Base-by-base conservation (phyloP, 768 basidiomycete species). In the Lactifluus rugatus region DNA sequence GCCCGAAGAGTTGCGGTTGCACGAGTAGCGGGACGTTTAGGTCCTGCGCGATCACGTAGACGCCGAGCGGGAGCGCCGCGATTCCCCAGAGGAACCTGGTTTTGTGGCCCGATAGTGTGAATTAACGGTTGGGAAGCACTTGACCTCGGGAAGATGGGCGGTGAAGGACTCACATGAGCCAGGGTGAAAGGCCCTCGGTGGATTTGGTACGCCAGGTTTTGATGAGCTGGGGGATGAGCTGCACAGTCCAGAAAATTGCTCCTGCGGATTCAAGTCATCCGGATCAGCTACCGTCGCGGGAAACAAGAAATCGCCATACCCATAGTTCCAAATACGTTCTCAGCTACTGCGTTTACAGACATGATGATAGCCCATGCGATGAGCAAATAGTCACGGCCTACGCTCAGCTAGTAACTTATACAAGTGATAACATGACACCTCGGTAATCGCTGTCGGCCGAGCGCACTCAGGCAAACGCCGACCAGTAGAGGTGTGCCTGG, bases 11-110 rank as follows among this genome's bases (percentile, higher is more conserved):
- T 59, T 85, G 83, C 7, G 82, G 81, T 67, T 87, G 83, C 2
- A 85, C 57, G 46, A 87, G 84, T 42, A 91, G 76, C 0, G 89
- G 87, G 36, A 89, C 78, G 66, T 83, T 88, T 37, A 91, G 68
- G 53, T 80, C 70, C 62, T 86, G 83, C 0, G 81, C 70, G 52
- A 90, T 74, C 19, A 72, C 71, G 67, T 91, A 93, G 13, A 80
- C 74, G n/a, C 87, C 88, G 7, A 89, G 72, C 62, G 84, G 82
- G 34, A 78, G 69, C 2, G 75, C 76, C 0, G 84, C 72, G 5
- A 81, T 61, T 3, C 80, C 81, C 87, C 87, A 89, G 0, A 84
- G 64, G 0, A 84, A 67, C 23, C 42, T 23, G 7, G 39, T 41
- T 16, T 8, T 16, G n/a, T 16, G 3, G n/a, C 37, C 16, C 14